Evolutionary conservation across 148 eudicot species (phyloP), one percentile per base, ranked within the genome.

Genomic region (Rhododendron ferrugineum): DNA sequence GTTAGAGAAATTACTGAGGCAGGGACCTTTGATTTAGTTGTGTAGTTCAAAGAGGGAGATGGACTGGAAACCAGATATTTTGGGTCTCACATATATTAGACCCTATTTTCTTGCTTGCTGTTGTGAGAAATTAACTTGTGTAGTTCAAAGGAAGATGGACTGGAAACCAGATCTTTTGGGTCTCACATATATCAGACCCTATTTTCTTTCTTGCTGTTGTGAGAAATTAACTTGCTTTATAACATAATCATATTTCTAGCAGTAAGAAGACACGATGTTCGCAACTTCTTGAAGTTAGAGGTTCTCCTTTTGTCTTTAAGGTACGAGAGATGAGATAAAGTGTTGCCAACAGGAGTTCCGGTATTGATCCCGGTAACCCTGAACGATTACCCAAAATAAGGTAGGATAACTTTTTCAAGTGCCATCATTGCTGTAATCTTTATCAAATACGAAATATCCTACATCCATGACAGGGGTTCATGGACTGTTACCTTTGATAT

Each of bases 1-100:
- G 92, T 90, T 95, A 95, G 90, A 93, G 95, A 84, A 93, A 84
- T 88, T 90, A 58, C 86, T 91, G 88, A 82, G 36, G 58, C 44
- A 18, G 13, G 75, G 44, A 14, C 15, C 11, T 52, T 56, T 18
- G 72, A 54, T 52, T 40, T 9, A 50, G 0, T 76, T 58, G n/a
- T 79, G 72, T 66, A 78, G 68, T 28, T 37, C 47, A 40, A 49
- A 42, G 84, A 47, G 47, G 47, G 30, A 56, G 54, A 72, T 22
- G 22, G 78, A 77, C 23, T 20, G 80, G 14, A 77, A 77, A 23
- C 80, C 80, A 40, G 49, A 22, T 76, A 2, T 76, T 76, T 76
- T 42, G 23, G 28, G 47, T 40, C 79, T 76, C 30, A 20, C 10
- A 40, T 22, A 22, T 22, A 7, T 9, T 20, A 76, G 79, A 40